Conservation (phyloP, 352 stramenopile species). For the Phytophthora pini region DNA sequence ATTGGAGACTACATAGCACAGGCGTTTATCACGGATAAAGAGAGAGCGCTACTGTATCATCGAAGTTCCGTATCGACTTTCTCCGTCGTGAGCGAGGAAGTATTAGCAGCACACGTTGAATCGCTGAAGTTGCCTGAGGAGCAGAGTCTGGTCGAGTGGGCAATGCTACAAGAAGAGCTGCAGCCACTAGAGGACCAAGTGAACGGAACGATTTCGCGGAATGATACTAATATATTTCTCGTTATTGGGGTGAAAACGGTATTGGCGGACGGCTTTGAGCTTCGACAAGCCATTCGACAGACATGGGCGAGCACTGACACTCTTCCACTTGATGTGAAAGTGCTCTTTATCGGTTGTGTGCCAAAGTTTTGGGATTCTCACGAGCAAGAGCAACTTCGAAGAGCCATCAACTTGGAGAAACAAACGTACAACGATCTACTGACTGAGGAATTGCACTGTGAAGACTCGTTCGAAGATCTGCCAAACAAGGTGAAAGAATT, state of each 20-base stretch:
- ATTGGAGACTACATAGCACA: slow-evolving; percentile 17
- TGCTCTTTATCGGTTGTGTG: slow-evolving; percentile 52
- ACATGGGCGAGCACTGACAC: slow-evolving; percentile 45
- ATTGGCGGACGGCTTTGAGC: slow-evolving; percentile 33
- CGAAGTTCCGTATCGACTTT: slow-evolving; percentile 7
- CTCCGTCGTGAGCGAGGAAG: slow-evolving; percentile 14
- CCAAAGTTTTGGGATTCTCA: slow-evolving; percentile 9
- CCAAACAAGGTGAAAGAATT: slow-evolving; percentile 67
- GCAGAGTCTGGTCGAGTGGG: slow-evolving; percentile 19
- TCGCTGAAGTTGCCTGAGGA: neutral
- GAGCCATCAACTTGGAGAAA: slow-evolving; percentile 41
- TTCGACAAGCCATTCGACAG: slow-evolving; percentile 44
- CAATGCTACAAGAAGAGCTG: neutral
- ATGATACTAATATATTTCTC: slow-evolving; percentile 15
- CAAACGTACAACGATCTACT: slow-evolving; percentile 44
- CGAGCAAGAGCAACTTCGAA: slow-evolving; percentile 6
- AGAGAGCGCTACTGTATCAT: slow-evolving; percentile 1
- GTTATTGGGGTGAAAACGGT: slow-evolving; percentile 62
- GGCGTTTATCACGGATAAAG: slow-evolving; percentile 14
- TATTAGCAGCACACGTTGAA: neutral
- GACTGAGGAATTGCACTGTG: slow-evolving; percentile 51
- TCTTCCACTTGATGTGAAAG: slow-evolving; percentile 29
- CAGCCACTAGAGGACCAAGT: neutral
- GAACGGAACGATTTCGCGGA: too few species aligned
- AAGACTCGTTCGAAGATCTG: slow-evolving; percentile 57